Evolutionary conservation across 352 stramenopile species (phyloP), one percentile per base, ranked within the genome.

Genomic region (Blastocystis sp.): DNA sequence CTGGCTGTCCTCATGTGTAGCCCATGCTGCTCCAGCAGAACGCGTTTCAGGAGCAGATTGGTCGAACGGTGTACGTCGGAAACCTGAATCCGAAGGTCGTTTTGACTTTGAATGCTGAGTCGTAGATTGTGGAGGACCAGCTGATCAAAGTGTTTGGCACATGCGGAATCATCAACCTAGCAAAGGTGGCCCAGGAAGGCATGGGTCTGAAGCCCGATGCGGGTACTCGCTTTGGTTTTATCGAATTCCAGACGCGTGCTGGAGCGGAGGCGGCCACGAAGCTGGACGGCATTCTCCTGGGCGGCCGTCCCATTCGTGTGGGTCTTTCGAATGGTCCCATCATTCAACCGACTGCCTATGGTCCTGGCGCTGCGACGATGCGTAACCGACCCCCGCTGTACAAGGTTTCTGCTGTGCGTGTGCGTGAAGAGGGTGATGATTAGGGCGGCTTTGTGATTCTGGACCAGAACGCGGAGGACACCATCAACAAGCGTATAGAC

Each of bases 161-260:
- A 10, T 88, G 78, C 48, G 78, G 78, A 53, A 61, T 88, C 14
- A 88, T 88, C 34, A 88, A 88, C 48, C 45, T 88, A 34, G 78
- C 67, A 1, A 88, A 88, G 78, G 66, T 88, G 21, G 67, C 78
- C 21, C 45, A 19, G 5, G 78, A 88, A 67, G 64, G 64, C 79
- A 88, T 79, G 64, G 67, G 67, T n/a, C 76, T 88, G 43, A 88
- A 88, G 43, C 21, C 78, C 28, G 67, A 88, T 88, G 78, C 64
- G 17, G 78, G 78, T 88, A 88, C 64, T 77, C 78, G 78, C 53
- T 88, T 88, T 61, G 78, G 64, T 28, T 88, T 88, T 88, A 70
- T 88, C 21, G 78, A 88, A n/a, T 88, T 88, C 48, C 64, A 76
- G 59, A 62, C 23, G 7, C 78, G 78, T 61, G 38, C 70, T 40